Base-by-base conservation (phyloP, 2,329 filamentous ascomycete species). In the Colletotrichum cuscutae region DNA sequence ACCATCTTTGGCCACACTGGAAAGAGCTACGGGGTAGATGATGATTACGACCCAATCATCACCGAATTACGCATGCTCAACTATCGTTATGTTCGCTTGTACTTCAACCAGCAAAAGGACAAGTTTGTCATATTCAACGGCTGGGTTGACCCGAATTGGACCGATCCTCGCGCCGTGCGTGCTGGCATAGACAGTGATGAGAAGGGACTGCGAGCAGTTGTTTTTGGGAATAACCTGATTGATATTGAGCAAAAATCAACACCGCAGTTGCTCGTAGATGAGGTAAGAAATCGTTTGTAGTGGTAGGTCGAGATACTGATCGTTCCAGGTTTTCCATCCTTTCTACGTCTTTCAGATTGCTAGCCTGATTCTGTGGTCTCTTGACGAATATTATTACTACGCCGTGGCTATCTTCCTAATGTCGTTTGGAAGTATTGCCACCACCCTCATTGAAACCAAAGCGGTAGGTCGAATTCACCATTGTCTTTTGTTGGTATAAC, bases 331-430 rank as follows among this genome's bases (percentile, higher is more conserved):
- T 24, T 95, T 99, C 78, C 97, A 99, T 80, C 97, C 97, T 0
- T 99, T 99, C 81, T 99, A 99, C 81, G 93, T 99, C 68, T 99
- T 99, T 80, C 97, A 99, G 83, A 92, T 98, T 78, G 96, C 95
- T 60, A 98, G 97, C 85, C 86, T 99, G 76, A 83, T 97, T 53
- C 89, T 99, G 4, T 99, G 97, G 97, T 98, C 96, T 11, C 80
- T 98, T 76, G 97, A 99, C 79, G 89, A 97, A 78, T 99, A 99
- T 82, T 99, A 98, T 81, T 99, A 98, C 84, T 99, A 99, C 82
- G 97, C 97, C 5, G 89, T 92, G 19, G 97, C 95, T 80, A 99
- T 99, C 77, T 97, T 99, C 77, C 80, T 96, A 73, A 98, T 99
- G 82, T 99, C 97, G 0, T 89, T 97, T 57, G 93, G 95, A 77